Conservation (phyloP, 805 yeast genomes). For the Wickerhamomyces pijperi region DNA sequence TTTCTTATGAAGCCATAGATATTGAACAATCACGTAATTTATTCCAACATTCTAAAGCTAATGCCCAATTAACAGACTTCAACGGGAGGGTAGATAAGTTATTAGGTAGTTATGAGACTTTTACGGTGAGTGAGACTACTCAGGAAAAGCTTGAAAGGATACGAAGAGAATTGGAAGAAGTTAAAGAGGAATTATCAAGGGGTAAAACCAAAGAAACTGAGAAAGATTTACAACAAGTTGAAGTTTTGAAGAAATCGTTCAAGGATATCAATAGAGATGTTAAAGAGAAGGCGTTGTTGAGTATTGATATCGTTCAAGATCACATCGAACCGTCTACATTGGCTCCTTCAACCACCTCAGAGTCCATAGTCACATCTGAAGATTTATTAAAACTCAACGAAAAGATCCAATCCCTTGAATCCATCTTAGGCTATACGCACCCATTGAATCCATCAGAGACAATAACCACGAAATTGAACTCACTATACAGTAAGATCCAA, state of each 20-base stretch:
- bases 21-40: conserved; percentile 11
- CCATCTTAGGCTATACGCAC: conserved; percentile 7
- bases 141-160: conserved; percentile 29
- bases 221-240: conserved; percentile 7
- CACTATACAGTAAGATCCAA: conserved; percentile 18
- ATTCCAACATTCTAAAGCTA: conserved; percentile 20
- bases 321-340: neutral
- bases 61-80: conserved; percentile 15
- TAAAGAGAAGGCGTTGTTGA: conserved; percentile 5
- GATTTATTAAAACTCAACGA: conserved; percentile 5
- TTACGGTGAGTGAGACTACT: conserved; percentile 23
- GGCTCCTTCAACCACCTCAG: too few species aligned
- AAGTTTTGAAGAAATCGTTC: conserved; percentile 12
- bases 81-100: conserved; percentile 22
- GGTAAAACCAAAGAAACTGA: conserved; percentile 6
- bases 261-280: conserved; percentile 9
- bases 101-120: conserved; percentile 23
- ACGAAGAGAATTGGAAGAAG: conserved; percentile 27
- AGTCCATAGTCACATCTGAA: too few species aligned
- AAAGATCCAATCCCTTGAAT: conserved; percentile 9
- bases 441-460: neutral
- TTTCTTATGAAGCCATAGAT: conserved; percentile 11
- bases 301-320: neutral
- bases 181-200: conserved; percentile 13
- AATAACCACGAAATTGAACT: conserved; percentile 13